These are phyloP conservation scores for Xylaria telfairii DNA, from an alignment of 495 filamentous ascomycete genomes.

Conservation along the genomic window DNA sequence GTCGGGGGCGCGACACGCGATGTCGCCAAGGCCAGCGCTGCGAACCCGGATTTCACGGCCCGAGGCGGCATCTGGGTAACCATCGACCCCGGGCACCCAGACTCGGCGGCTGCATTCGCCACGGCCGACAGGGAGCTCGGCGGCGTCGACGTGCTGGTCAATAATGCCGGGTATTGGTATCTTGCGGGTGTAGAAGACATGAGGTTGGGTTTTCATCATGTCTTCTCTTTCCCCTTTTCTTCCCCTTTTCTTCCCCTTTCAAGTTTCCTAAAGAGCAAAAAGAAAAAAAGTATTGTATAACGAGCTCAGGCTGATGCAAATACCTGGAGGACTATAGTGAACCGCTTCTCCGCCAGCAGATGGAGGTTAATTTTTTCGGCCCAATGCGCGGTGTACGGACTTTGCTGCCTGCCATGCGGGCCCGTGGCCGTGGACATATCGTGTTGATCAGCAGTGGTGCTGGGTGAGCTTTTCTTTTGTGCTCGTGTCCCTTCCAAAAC, in stretches of 20 bases:
- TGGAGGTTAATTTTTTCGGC: slow-evolving; percentile 52
- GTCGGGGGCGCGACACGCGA: slow-evolving; percentile 58
- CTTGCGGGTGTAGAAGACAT: slow-evolving; percentile 44
- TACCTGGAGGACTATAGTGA: slow-evolving; percentile 32
- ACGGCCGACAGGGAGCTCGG: neutral
- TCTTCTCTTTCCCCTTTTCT: neutral
- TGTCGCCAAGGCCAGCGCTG: slow-evolving; percentile 3
- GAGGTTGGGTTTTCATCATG: slow-evolving; percentile 8
- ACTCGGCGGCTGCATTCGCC: slow-evolving; percentile 7
- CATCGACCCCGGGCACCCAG: slow-evolving; percentile 5
- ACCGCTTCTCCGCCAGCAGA: slow-evolving; percentile 41
- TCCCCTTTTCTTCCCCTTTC: too few species aligned
- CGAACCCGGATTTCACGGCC: slow-evolving; percentile 4
- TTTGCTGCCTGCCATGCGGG: slow-evolving; percentile 51
- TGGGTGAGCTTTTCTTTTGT: slow-evolving; percentile 39
- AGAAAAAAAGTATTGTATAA: neutral
- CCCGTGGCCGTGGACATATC: slow-evolving; percentile 44
- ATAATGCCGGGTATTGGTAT: slow-evolving; percentile 43
- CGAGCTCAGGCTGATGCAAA: neutral
- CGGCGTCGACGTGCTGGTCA: slow-evolving; percentile 48
- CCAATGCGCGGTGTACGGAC: slow-evolving; percentile 48
- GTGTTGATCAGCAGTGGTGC: slow-evolving; percentile 54
- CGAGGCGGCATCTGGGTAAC: slow-evolving; percentile 4
- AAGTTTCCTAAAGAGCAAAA: neutral
- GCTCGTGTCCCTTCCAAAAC: neutral